These are phyloP conservation scores for Ophiocordyceps camponoti-floridani DNA, from an alignment of 2,329 filamentous ascomycete species.

Conservation along the genomic window DNA sequence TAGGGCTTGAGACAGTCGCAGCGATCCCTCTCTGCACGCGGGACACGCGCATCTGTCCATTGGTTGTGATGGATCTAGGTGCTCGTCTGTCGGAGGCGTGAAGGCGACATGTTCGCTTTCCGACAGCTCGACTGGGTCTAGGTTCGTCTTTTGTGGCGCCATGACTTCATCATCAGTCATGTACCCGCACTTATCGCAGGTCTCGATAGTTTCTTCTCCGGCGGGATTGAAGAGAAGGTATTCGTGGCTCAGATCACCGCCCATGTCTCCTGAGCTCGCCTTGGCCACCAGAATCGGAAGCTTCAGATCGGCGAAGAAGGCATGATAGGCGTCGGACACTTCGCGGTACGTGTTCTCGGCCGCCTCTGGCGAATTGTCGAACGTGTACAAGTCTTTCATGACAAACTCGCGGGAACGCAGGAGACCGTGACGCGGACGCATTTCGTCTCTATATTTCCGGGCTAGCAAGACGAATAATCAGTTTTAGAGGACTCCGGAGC, in stretches of 20 bases:
- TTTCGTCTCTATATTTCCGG: slow-evolving; percentile 88
- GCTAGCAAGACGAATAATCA: slow-evolving; percentile 25
- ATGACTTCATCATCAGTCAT: slow-evolving; percentile 63
- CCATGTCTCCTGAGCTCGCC: slow-evolving; percentile 92
- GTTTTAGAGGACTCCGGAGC: neutral
- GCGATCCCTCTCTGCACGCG: slow-evolving; percentile 41
- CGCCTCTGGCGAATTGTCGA: slow-evolving; percentile 50
- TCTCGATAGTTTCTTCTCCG: slow-evolving; percentile 74
- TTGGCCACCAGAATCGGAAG: slow-evolving; percentile 71
- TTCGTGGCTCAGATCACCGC: slow-evolving; percentile 82
- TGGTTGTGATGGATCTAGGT: slow-evolving; percentile 47
- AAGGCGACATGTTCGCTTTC: slow-evolving; percentile 6
- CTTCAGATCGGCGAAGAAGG: slow-evolving; percentile 66
- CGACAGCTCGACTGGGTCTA: slow-evolving; percentile 2
- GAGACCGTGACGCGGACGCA: slow-evolving; percentile 72
- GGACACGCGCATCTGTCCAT: slow-evolving; percentile 48
- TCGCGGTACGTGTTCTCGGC: slow-evolving; percentile 66
- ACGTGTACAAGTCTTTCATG: slow-evolving; percentile 98
- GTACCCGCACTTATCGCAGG: slow-evolving; percentile 55
- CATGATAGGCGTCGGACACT: slow-evolving; percentile 55
- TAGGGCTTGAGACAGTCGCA: slow-evolving; percentile 55
- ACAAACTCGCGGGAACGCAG: slow-evolving; percentile 78
- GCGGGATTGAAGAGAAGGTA: slow-evolving; percentile 68
- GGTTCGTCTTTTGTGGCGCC: slow-evolving; percentile 1
- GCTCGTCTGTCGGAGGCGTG: slow-evolving; percentile 17